Evolutionary conservation across 1,284 basidiomycete genomes (phyloP), one percentile per base, ranked within the genome.

Genomic region (Naganishia cerealis): DNA sequence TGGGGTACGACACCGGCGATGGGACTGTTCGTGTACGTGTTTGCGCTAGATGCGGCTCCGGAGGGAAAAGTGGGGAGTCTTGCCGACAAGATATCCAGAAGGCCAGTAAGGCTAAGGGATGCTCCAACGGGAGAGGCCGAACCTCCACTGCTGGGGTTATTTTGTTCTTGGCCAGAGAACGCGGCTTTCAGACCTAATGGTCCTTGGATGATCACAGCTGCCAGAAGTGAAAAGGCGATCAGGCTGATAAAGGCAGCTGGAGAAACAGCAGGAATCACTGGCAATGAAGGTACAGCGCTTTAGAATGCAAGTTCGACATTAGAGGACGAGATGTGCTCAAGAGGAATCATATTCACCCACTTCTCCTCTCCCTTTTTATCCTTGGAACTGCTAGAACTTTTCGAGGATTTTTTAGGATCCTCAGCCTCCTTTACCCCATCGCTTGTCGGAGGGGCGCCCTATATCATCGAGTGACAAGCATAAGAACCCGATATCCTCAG

Each of bases 171-270:
- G 3, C 59, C 67, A 8, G 18, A 36, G 48, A 69, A 69, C 9
- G 62, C 65, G n/a, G 57, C 29, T 13, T 52, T 38, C 3, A 69
- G 50, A 10, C 65, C 65, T 33, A 69, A 40, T 1, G 68, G 68
- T 3, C 68, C 68, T 21, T 69, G 68, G 0, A 69, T 63, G 3
- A 67, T 66, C 0, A 69, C 53, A 1, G 65, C 65, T 7, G 68
- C 63, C 7, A 69, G 33, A 1, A 69, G 12, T 16, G 46, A 52
- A 29, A 69, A 69, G 8, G 43, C 33, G 29, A 69, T 39, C 8
- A 67, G 38, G 43, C 43, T 63, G 16, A 58, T 54, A 46, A 66
- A 69, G 13, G 68, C 68, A 15, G 58, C 58, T 9, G 68, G 65
- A 24, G 63, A 66, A 8, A 66, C 46, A 10, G 63, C 63, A 5